Conservation (phyloP, 805 yeast genomes). For the Saturnispora sanitii region DNA sequence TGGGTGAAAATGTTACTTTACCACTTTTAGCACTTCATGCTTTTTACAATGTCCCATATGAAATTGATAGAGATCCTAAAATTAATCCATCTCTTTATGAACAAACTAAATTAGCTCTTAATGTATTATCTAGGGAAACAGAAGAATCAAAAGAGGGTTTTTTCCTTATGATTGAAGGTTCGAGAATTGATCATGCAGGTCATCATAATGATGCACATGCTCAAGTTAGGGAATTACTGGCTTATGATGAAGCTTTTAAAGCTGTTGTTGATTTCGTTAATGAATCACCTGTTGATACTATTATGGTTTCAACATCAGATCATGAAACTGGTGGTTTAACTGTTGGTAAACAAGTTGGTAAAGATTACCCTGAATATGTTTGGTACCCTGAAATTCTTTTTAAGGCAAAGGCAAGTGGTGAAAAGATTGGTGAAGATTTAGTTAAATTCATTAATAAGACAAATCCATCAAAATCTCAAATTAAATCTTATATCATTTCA, state of each 20-base stretch:
- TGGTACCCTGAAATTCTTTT: conserved; percentile 78
- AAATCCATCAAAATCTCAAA: conserved; percentile 9
- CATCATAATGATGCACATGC: conserved; percentile 93
- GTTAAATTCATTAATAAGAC: conserved; percentile 8
- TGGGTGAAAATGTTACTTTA: conserved; percentile 54
- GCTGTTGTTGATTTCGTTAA: conserved; percentile 67
- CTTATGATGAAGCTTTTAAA: conserved; percentile 72
- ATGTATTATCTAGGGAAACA: conserved; percentile 56
- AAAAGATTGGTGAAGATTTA: conserved; percentile 33
- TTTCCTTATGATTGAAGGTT: conserved; percentile 80
- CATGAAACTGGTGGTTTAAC: conserved; percentile 95
- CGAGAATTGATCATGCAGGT: conserved; percentile 93
- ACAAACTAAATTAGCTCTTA: conserved; percentile 64
- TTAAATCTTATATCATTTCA: conserved; percentile 37
- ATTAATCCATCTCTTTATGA: conserved; percentile 73
- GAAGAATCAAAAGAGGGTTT: conserved; percentile 72
- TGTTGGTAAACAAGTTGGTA: conserved; percentile 67
- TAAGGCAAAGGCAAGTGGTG: conserved; percentile 71
- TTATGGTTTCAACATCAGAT: conserved; percentile 76
- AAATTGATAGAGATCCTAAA: conserved; percentile 56
- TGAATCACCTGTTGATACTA: conserved; percentile 60
- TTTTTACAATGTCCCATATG: conserved; percentile 73
- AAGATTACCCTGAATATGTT: conserved; percentile 68
- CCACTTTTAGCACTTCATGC: conserved; percentile 76
- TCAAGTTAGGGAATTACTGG: conserved; percentile 83